Base-by-base conservation (phyloP, 768 basidiomycete genomes). In the Filobasidium floriforme region DNA sequence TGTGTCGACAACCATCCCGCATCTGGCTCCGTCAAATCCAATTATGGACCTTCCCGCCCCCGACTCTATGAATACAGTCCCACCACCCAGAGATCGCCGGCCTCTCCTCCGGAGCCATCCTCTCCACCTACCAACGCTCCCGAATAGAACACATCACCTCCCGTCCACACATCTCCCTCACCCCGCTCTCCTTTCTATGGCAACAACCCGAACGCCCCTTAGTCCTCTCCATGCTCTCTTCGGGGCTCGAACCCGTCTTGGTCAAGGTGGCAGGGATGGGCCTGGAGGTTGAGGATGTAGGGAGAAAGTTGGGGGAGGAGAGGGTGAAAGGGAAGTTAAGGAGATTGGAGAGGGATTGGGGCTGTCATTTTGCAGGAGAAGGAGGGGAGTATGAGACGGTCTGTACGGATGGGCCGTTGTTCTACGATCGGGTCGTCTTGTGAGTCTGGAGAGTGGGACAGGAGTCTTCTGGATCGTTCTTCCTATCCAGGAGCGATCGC, bases 251-350 rank as follows among this genome's bases (percentile, higher is more conserved):
- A 54, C 87, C 89, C 2, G 82, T 97, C 55, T 77, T 99, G 7
- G 93, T 98, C 77, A 99, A 99, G 77, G 88, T 97, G 1, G 94
- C 96, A 14, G 96, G 96, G 1, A 90, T 94, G 15, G 96, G 96
- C 2, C 82, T 94, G 18, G 86, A 84, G 12, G 80, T 82, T 0
- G 81, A 85, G 37, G 88, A 98, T 75, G 86, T 99, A 5, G 89
- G 91, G 19, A 86, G 85, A 76, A 83, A 85, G 0, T 81, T 99
- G 26, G 81, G 78, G 0, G 80, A 88, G 66, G 90, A 96, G 86
- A 83, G 87, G 19, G 49, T 61, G 65, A 24, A 52, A n/a, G 41
- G 43, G 41, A 66, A 44, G n/a, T 55, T 66, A 40, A 49, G 37
- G 22, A 61, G 65, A 32, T 52, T 66, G 29, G 90, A 93, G 75